Percentiles rank a stretch among this genome's conserved stretches.
These are phyloP conservation scores for Aulographum hederae DNA, from an alignment of 2,329 filamentous ascomycete genomes.

Conservation along the genomic window DNA sequence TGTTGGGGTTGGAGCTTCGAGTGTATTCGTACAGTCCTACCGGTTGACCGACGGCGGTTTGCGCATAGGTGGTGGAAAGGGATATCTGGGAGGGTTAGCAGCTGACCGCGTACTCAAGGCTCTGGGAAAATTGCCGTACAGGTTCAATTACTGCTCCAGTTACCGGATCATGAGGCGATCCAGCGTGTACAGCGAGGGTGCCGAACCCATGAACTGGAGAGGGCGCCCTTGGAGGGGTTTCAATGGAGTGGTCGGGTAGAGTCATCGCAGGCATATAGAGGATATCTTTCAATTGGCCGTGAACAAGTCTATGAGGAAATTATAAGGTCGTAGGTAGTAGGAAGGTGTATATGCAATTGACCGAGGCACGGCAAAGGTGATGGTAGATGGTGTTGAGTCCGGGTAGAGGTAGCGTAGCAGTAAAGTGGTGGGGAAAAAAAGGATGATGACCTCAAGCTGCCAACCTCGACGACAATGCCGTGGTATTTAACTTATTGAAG, in stretches of 20 bases:
- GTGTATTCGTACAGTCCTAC: conserved; percentile 87
- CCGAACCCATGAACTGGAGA: conserved; percentile 70
- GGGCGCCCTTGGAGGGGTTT: conserved; percentile 55
- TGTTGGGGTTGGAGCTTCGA: conserved; percentile 84
- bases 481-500: no score
- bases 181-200: conserved; percentile 87
- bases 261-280: no score
- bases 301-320: no score
- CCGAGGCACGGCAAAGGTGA: no score
- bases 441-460: no score
- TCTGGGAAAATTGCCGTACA: conserved; percentile 19
- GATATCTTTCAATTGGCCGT: no score
- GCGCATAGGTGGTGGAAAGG: conserved; percentile 90
- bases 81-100: conserved; percentile 43
- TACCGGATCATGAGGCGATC: conserved; percentile 70
- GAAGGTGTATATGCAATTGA: no score
- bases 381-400: no score
- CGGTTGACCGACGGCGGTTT: conserved; percentile 71
- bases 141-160: conserved; percentile 93
- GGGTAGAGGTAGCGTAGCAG: no score
- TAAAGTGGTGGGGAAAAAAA: no score
- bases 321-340: no score
- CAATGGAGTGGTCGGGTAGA: conserved; percentile 29
- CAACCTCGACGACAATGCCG: no score
- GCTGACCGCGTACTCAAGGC: conserved; percentile 5